These are phyloP conservation scores for Tilletiopsis washingtonensis DNA, from an alignment of 1,284 basidiomycete genomes.

Conservation along the genomic window DNA sequence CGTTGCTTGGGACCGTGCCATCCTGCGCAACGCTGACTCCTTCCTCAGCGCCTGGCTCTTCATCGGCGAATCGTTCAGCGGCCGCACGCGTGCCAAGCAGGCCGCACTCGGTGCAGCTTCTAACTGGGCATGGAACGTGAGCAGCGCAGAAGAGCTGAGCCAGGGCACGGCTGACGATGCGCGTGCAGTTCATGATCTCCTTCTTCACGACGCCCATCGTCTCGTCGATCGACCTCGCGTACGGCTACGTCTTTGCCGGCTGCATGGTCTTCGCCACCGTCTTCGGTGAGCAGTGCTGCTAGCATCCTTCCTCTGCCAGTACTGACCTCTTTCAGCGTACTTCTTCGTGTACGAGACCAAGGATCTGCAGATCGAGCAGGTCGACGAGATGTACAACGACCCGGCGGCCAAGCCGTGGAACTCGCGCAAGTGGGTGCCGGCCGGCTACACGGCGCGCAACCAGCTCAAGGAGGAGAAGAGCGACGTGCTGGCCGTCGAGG, in stretches of 20 bases:
- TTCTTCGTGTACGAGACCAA: constrained; percentile 71
- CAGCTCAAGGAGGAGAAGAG: constrained; percentile 21
- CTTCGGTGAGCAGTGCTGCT: too few species aligned
- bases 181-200: constrained; percentile 60
- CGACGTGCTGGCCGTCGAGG: constrained; percentile 1
- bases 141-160: neutral
- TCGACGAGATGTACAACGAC: constrained; percentile 71
- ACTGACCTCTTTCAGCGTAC: too few species aligned
- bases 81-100: constrained; percentile 66
- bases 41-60: constrained; percentile 45
- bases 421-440: constrained; percentile 51
- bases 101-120: constrained; percentile 62
- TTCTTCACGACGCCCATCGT: constrained; percentile 55
- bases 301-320: too few species aligned
- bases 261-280: constrained; percentile 53
- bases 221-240: constrained; percentile 52
- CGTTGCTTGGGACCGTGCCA: too few species aligned
- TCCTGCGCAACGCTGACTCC: too few species aligned
- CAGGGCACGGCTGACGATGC: neutral
- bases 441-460: constrained; percentile 27
- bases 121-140: constrained; percentile 58
- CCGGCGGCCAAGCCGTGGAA: constrained; percentile 62
- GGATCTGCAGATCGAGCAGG: constrained; percentile 62
- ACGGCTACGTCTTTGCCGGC: constrained; percentile 66
- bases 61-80: constrained; percentile 62